Evolutionary conservation across 495 filamentous ascomycete species (phyloP).

Genomic region (Penicillium atrosanguineum): DNA sequence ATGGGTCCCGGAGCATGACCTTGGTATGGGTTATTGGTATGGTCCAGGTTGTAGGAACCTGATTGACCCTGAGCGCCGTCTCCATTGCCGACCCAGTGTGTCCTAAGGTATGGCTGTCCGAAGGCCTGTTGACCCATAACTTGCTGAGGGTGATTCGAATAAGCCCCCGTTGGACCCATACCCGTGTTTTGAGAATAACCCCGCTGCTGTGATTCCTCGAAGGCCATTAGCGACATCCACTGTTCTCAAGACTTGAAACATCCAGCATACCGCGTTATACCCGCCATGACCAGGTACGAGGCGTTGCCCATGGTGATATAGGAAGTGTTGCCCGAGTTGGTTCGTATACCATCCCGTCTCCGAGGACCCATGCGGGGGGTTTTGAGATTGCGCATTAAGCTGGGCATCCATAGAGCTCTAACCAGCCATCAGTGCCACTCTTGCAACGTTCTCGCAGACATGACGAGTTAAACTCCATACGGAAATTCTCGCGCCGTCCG

Average conservation of each 20-base stretch:
- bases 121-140: not conserved
- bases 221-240: conserved; percentile 2
- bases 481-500: conserved; percentile 24
- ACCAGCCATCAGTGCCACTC: conserved; percentile 30
- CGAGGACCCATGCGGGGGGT: conserved; percentile 11
- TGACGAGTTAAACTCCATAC: conserved; percentile 30
- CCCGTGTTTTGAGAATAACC: not conserved
- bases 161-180: not conserved
- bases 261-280: conserved; percentile 14
- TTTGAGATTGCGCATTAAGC: conserved; percentile 15
- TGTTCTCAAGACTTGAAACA: not conserved
- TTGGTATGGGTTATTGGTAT: not conserved
- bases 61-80: not conserved
- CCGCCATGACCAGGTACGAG: not conserved
- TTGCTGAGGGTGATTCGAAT: not conserved
- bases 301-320: conserved; percentile 8
- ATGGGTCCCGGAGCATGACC: not conserved
- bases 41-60: not conserved
- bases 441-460: conserved; percentile 18
- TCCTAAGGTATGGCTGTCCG: not conserved
- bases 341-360: conserved; percentile 19
- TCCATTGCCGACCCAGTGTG: not conserved
- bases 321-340: conserved; percentile 10
- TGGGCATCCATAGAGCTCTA: conserved; percentile 30
- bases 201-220: not conserved